Percentiles rank a stretch among this genome's conserved stretches.
phyloP scores from a whole-genome alignment of 768 basidiomycete genomes.

The Chalciporus chontae region DNA sequence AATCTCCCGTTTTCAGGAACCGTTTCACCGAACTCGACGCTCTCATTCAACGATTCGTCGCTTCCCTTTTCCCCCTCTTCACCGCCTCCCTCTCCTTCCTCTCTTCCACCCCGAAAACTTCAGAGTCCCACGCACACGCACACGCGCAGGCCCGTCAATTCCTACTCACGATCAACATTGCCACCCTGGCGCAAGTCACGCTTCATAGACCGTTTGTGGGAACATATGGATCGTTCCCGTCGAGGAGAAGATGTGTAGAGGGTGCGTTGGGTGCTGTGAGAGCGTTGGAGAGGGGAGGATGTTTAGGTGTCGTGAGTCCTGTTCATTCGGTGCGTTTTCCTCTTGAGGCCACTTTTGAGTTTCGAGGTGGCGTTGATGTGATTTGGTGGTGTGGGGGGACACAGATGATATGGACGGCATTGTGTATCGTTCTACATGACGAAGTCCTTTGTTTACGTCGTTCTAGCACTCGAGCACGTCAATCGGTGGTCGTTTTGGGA shows the following conservation, averaged over 20 bases:
- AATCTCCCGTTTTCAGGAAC: constrained; percentile 39
- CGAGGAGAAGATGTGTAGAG: constrained; percentile 14
- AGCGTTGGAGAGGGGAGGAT: constrained; percentile 11
- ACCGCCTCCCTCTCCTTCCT: background rate
- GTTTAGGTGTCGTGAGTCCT: constrained; percentile 11
- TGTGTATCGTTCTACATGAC: constrained; percentile 20
- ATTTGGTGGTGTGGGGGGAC: no score
- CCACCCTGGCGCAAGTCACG: constrained; percentile 22
- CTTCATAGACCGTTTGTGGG: constrained; percentile 22
- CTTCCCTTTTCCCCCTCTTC: background rate
- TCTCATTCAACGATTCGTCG: constrained; percentile 42
- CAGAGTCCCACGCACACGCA: background rate
- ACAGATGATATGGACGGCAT: constrained; percentile 23
- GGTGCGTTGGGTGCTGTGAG: constrained; percentile 13
- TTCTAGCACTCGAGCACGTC: no score
- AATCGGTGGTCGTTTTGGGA: no score
- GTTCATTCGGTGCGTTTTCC: constrained; percentile 13
- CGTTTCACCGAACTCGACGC: constrained; percentile 45
- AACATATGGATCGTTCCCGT: constrained; percentile 13
- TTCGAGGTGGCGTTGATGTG: no score
- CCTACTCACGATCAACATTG: constrained; percentile 16
- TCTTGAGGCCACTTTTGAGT: no score
- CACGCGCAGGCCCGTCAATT: background rate
- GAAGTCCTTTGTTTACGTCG: constrained; percentile 18
- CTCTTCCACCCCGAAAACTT: background rate